Conservation (phyloP, 1,139 yeast species). For the Suhomyces terraborum region DNA sequence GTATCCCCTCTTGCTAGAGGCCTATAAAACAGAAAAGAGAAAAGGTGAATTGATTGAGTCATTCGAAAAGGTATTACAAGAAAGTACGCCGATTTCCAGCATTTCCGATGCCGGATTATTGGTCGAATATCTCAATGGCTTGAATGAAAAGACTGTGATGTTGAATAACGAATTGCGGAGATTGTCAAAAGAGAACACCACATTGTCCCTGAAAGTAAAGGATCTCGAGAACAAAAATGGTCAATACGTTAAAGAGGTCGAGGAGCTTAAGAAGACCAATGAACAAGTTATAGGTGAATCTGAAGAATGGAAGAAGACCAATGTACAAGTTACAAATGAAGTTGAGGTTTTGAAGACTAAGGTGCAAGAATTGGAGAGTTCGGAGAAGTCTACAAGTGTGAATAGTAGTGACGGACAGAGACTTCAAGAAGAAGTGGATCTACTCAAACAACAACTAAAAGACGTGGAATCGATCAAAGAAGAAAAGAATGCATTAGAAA, state of each 20-base stretch:
- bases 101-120: constrained; percentile 71
- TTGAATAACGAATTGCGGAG: constrained; percentile 53
- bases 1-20: constrained; percentile 79
- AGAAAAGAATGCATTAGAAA: constrained; percentile 5
- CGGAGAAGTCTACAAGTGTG: no score
- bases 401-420: no score
- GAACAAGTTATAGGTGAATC: no score
- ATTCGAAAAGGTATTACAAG: constrained; percentile 73
- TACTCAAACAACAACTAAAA: constrained; percentile 1
- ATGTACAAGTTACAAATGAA: no score
- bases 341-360: no score
- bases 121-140: constrained; percentile 67
- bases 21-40: constrained; percentile 78
- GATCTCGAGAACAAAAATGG: constrained; percentile 9
- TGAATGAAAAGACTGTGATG: constrained; percentile 62
- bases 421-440: no score
- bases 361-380: no score
- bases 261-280: constrained; percentile 9
- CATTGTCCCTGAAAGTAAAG: constrained; percentile 14
- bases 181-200: constrained; percentile 20
- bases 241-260: constrained; percentile 11
- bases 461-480: not conserved
- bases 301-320: no score
- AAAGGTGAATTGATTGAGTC: constrained; percentile 61
- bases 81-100: constrained; percentile 77